Evolutionary conservation across 2,329 filamentous ascomycete genomes (phyloP).

Genomic region (Bipolaris oryzae): DNA sequence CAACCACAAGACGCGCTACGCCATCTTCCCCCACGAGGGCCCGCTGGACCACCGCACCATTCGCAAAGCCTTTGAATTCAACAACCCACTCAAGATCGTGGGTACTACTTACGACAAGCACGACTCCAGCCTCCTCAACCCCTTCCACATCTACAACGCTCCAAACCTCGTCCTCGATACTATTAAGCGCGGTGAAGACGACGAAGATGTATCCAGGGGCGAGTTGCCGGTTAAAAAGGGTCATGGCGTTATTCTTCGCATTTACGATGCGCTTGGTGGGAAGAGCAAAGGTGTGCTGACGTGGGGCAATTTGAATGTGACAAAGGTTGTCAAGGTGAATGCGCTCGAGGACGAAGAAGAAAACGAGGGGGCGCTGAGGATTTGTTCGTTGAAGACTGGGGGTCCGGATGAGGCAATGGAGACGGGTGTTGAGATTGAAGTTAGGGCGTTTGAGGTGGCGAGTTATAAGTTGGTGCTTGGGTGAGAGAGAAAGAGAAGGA

Average conservation of each 20-base stretch:
- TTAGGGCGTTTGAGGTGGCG: conserved; percentile 84
- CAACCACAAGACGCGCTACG: conserved; percentile 83
- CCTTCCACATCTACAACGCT: conserved; percentile 70
- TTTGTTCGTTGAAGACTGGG: conserved; percentile 49
- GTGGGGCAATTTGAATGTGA: conserved; percentile 70
- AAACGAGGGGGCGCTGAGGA: conserved; percentile 64
- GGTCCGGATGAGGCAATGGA: conserved; percentile 54
- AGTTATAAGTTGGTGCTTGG: conserved; percentile 67
- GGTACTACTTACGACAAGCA: conserved; percentile 38
- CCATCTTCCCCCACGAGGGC: conserved; percentile 83
- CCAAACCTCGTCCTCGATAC: conserved; percentile 80
- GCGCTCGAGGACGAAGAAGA: conserved; percentile 91
- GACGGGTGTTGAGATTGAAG: conserved; percentile 58
- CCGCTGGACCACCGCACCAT: conserved; percentile 74
- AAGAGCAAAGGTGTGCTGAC: conserved; percentile 73
- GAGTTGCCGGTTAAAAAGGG: conserved; percentile 68
- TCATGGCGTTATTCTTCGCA: conserved; percentile 78
- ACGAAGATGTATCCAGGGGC: conserved; percentile 59
- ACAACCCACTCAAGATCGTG: conserved; percentile 73
- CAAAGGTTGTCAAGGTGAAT: conserved; percentile 82
- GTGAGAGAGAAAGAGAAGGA: neutral
- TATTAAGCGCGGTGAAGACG: conserved; percentile 79
- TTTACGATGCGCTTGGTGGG: conserved; percentile 90
- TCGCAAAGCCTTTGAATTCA: conserved; percentile 86
- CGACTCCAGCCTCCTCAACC: conserved; percentile 49